Base-by-base conservation (phyloP, 805 yeast species). In the Kuraishia ogatae region DNA sequence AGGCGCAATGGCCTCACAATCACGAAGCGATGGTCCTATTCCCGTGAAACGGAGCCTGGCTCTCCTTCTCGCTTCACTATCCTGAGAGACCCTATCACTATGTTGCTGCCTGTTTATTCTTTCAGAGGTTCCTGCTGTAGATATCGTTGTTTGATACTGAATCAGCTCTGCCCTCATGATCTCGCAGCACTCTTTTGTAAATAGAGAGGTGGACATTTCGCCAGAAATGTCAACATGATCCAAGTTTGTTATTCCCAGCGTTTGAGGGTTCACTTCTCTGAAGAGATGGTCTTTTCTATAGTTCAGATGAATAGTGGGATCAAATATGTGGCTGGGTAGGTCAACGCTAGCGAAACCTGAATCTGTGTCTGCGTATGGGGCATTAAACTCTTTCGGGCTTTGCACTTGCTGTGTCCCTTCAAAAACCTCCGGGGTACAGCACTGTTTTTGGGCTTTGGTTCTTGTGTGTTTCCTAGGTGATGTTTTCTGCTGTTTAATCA, bases 1-100 rank as follows among this genome's bases (percentile, higher is more conserved):
- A 0, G 83, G 84, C 13, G 80, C 64, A 1, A 50, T n/a, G 64
- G 60, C 29, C 54, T 52, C 43, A 48, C 68, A 63, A 22, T 63
- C 60, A 11, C 28, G 22, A 1, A 67, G 55, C 54, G 65, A 51
- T 58, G 76, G 62, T 57, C 75, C 43, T 10, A 35, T 35, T 11
- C 43, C 43, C 4, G 43, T 35, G 13, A 35, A 35, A 3, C 43
- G 43, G 43, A 8, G 43, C 13, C 43, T 35, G n/a, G 17, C 43
- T 11, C 43, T 35, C n/a, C n/a, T 35, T 15, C n/a, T 35, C 4
- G 43, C 43, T 15, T 35, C 43, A 17, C 15, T 11, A 3, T 11
- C 4, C 2, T 35, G 43, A 15, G n/a, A 8, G 43, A 3, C 17
- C 4, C 43, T 15, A 11, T 10, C 4, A 3, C 17, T 17, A 15